Evolutionary conservation across 768 basidiomycete genomes (phyloP).

Genomic region (Podaxis mareebaensis): DNA sequence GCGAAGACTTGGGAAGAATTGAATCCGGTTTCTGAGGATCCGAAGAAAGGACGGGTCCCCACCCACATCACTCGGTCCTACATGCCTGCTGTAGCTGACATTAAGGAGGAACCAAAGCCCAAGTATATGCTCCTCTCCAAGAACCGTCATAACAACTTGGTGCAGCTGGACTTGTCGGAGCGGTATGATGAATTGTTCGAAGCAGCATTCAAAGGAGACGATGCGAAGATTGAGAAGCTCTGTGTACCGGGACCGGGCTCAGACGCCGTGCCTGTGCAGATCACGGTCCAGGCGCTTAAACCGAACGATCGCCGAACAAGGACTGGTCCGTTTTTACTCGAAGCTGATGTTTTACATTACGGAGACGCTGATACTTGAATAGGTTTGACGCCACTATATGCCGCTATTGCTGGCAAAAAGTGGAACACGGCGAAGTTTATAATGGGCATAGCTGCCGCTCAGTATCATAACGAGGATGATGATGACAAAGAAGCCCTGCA

Average conservation of each 20-base stretch:
- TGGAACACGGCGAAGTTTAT: slow-evolving; percentile 63
- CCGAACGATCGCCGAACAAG: slow-evolving; percentile 18
- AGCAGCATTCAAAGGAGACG: slow-evolving; percentile 54
- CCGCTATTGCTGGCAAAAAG: slow-evolving; percentile 47
- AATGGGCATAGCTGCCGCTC: slow-evolving; percentile 55
- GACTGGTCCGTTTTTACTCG: slow-evolving; percentile 24
- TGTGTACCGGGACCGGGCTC: slow-evolving; percentile 39
- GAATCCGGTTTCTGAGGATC: background rate
- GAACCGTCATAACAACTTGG: slow-evolving; percentile 27
- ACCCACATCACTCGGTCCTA: too few relatives aligned
- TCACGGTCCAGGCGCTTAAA: slow-evolving; percentile 37
- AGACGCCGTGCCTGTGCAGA: slow-evolving; percentile 37
- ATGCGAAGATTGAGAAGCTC: slow-evolving; percentile 48
- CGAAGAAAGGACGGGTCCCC: background rate
- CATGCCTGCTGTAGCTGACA: background rate
- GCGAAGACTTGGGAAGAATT: slow-evolving; percentile 11
- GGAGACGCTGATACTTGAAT: background rate
- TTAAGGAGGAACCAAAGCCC: background rate
- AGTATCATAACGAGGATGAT: slow-evolving; percentile 44
- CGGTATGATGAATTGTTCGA: slow-evolving; percentile 57
- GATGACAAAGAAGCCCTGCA: slow-evolving; percentile 35
- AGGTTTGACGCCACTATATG: slow-evolving; percentile 52
- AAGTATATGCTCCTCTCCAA: slow-evolving; percentile 19
- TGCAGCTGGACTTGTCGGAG: slow-evolving; percentile 34
- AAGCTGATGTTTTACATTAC: background rate